Base-by-base conservation (phyloP, 1,284 basidiomycete genomes). In the Marasmius sp. region DNA sequence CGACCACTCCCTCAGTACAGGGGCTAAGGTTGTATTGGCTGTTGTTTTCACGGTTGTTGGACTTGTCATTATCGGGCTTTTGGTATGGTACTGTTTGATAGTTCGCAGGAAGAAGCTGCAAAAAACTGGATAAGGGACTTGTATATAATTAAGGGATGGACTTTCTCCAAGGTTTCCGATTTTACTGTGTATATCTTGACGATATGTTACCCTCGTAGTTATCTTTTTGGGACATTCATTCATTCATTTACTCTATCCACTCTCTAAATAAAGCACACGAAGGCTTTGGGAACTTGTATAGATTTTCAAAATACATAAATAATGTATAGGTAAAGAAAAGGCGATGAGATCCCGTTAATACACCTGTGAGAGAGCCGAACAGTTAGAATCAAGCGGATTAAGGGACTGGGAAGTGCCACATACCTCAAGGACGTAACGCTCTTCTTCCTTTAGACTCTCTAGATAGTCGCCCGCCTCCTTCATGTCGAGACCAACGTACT, bases 391-490 rank as follows among this genome's bases (percentile, higher is more conserved):
- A 37, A 9, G 9, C 16, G 12, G 4, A 7, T 18, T 14, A 38
- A 36, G n/a, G 3, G 34, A n/a, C 2, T n/a, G 33, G 5, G 27
- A 27, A 22, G 11, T 22, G 34, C 43, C 51, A 67, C 76, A 72
- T 67, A 97, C 96, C 85, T 99, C 97, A 49, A 98, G 85, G 14
- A 99, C 95, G 76, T 98, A 98, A 58, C 96, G 88, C 77, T 99
- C 97, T 68, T 97, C 93, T 77, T 97, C 97, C 81, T 99, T 99
- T 70, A 98, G 78, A 62, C 88, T 82, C 79, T 98, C 96, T 53
- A 99, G 79, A 75, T 90, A 94, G 63, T 86, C 84, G 61, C 92
- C 93, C 2, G 97, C 97, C 61, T 81, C 76, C 65, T 87, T 82
- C 58, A 82, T 79, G 16, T 86, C 82, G 72, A 88, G 79, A 33